Conservation (phyloP, 2,329 filamentous ascomycete species). For the Diplodia scrobiculata region DNA sequence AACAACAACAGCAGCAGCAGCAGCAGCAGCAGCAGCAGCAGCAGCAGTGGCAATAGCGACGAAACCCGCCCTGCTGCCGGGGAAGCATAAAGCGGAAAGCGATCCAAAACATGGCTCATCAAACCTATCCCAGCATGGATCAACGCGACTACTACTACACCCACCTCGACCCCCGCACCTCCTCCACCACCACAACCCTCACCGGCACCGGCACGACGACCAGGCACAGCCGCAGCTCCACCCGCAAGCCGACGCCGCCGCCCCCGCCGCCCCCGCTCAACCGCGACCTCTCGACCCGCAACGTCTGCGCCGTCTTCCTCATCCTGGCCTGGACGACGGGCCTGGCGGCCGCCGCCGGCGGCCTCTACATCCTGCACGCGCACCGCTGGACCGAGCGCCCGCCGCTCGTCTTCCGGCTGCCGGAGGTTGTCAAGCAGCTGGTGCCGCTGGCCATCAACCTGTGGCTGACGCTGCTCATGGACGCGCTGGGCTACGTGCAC, state of each 20-base stretch:
- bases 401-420: not conserved
- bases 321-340: not conserved
- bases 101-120: not conserved
- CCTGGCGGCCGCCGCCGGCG: not conserved
- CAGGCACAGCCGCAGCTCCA: not conserved
- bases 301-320: not conserved
- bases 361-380: not conserved
- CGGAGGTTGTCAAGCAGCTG: not conserved
- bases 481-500: not conserved
- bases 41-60: not conserved
- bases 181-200: not conserved
- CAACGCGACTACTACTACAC: not conserved
- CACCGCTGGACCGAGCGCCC: not conserved
- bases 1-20: not conserved
- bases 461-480: not conserved
- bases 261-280: not conserved
- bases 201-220: not conserved
- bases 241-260: not conserved
- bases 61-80: not conserved
- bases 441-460: not conserved
- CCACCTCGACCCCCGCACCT: not conserved
- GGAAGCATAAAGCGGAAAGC: not conserved
- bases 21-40: not conserved
- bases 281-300: not conserved
- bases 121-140: not conserved